Evolutionary conservation across 495 filamentous ascomycete species (phyloP), one percentile per base, ranked within the genome.

Genomic region (Trichoderma orchidacearum): DNA sequence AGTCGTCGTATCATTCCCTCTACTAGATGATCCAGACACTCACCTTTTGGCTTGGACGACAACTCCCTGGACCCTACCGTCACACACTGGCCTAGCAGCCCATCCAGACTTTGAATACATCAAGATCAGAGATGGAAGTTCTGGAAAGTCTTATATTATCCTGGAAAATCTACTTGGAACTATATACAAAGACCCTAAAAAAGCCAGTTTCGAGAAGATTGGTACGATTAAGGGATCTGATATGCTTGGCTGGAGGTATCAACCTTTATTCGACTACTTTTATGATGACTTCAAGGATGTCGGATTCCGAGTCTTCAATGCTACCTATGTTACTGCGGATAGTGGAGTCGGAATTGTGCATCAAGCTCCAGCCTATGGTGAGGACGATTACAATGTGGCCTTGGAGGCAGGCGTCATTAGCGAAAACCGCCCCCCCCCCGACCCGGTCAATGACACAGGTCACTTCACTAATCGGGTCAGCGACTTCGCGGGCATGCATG

Each of bases 331-430:
- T 48, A 94, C 89, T 18, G 81, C 87, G 23, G 92, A 95, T 58
- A 90, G 87, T 64, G 93, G 93, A 81, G 90, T 90, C 25, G 93
- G 93, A 64, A 85, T 98, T 54, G 93, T 98, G 27, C 93, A 98
- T 70, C 91, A 97, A 69, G 79, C 94, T 12, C 94, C 94, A 11
- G 90, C 90, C 0, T 97, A 91, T 66, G 93, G 93, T 76, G 90
- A 95, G 70, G 93, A 97, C 56, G 93, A 98, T 83, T 98, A 95
- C 75, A 84, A 83, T 60, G 82, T 92, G 38, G 89, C 88, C 3
- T 61, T 91, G 58, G 81, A 87, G 57, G 70, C 78, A 52, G 93
- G 91, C 51, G 78, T 96, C 48, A 86, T 97, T 58, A 82, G 68
- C 57, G 85, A 87, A 53, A 77, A 80, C 52, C 86, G 90, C 34